phyloP scores from a whole-genome alignment of 129 eudicot genomes.

The Dittrichia graveolens region DNA sequence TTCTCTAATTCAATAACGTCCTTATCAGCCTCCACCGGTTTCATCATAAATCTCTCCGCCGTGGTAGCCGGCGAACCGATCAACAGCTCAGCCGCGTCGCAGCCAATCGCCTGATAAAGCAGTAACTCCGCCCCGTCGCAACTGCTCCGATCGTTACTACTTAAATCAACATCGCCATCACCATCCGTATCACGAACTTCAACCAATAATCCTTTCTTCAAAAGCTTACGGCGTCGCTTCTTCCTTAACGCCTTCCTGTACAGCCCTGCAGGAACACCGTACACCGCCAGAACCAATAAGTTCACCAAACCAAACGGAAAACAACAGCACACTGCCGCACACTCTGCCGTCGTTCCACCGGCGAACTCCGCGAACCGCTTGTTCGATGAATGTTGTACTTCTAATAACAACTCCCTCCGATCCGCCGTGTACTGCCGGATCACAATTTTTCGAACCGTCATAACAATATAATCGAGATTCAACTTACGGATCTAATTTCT shows the following conservation, averaged over 20 bases:
- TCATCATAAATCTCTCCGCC: constrained; percentile 26
- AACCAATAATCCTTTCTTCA: constrained; percentile 40
- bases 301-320: constrained; percentile 55
- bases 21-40: constrained; percentile 34
- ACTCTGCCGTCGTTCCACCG: constrained; percentile 78
- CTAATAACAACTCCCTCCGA: constrained; percentile 41
- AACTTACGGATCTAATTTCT: background rate
- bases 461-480: constrained; percentile 22
- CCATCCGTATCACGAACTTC: constrained; percentile 10
- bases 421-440: constrained; percentile 25
- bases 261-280: constrained; percentile 75
- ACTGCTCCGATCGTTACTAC: constrained; percentile 32
- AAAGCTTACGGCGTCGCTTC: constrained; percentile 48
- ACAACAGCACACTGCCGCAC: constrained; percentile 81
- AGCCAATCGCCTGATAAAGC: constrained; percentile 11
- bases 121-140: constrained; percentile 19
- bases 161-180: background rate
- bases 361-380: constrained; percentile 62
- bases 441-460: constrained; percentile 40
- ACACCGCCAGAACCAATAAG: constrained; percentile 50
- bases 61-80: constrained; percentile 22
- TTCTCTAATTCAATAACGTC: constrained; percentile 65
- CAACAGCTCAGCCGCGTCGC: constrained; percentile 21
- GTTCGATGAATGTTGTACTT: constrained; percentile 17
- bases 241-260: constrained; percentile 57